Conservation (phyloP, 768 basidiomycete species). For the Xerocomus potaroensis region DNA sequence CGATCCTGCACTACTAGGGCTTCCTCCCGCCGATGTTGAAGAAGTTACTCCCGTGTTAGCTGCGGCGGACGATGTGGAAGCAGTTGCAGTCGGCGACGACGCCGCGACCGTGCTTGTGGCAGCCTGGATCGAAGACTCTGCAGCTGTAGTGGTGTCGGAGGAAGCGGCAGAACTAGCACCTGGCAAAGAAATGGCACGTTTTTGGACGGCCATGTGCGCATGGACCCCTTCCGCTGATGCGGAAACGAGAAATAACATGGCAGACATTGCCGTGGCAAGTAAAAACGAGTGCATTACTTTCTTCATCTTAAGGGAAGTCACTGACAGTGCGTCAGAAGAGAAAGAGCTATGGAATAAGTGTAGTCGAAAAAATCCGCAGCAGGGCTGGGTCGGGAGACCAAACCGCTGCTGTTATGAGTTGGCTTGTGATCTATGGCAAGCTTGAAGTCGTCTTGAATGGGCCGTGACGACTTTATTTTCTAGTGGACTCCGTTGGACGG, state of each 20-base stretch:
- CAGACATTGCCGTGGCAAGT: constrained; percentile 25
- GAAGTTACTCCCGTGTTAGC: not conserved
- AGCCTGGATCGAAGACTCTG: constrained; percentile 2
- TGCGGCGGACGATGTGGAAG: constrained; percentile 12
- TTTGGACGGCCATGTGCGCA: constrained; percentile 11
- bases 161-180: not conserved
- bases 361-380: constrained; percentile 24
- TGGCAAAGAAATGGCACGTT: constrained; percentile 6
- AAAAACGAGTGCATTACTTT: constrained; percentile 22
- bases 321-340: constrained; percentile 4
- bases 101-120: not conserved
- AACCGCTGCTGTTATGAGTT: constrained; percentile 7
- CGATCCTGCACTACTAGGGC: not conserved
- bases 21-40: not conserved
- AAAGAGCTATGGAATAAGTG: constrained; percentile 16
- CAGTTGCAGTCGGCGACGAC: not conserved
- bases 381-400: constrained; percentile 14
- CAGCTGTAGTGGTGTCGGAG: not conserved
- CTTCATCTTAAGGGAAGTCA: constrained; percentile 22
- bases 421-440: constrained; percentile 2
- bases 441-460: not conserved
- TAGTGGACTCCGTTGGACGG: not conserved
- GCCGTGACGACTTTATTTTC: not conserved
- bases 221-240: constrained; percentile 21
- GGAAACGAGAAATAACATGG: constrained; percentile 23